Percentiles rank a stretch among this genome's conserved stretches.
Evolutionary conservation across 352 stramenopile genomes (phyloP).

Genomic region (Globisporangium splendens): DNA sequence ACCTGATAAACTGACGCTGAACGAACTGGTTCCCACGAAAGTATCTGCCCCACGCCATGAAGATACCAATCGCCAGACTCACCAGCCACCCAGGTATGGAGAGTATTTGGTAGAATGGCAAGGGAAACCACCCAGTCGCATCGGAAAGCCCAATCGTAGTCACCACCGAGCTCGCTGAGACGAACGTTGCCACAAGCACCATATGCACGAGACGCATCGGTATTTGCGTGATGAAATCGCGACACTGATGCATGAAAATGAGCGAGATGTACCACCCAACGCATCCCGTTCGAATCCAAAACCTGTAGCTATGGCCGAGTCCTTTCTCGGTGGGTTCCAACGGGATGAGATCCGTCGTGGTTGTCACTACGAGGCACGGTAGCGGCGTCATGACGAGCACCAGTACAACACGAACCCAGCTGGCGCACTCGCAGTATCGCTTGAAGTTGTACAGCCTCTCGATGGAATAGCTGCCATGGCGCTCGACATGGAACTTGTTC

Average conservation of each 20-base stretch:
- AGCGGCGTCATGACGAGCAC: slow-evolving; percentile 12
- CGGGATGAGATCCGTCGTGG: slow-evolving; percentile 6
- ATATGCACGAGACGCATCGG: not conserved
- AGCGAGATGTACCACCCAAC: slow-evolving; percentile 4
- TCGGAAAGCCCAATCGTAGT: not conserved
- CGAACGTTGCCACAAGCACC: not conserved
- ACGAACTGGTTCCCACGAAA: not conserved
- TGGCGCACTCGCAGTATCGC: not conserved
- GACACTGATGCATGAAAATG: slow-evolving; percentile 7
- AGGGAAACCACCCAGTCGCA: no score
- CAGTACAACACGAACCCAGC: not conserved
- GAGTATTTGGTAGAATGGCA: no score
- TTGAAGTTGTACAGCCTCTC: not conserved
- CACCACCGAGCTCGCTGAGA: not conserved
- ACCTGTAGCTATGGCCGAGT: not conserved
- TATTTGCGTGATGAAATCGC: slow-evolving; percentile 1
- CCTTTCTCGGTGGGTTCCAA: slow-evolving; percentile 1
- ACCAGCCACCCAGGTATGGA: no score
- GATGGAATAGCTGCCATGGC: slow-evolving; percentile 11
- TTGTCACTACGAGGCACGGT: slow-evolving; percentile 1
- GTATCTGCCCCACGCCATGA: not conserved
- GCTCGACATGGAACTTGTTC: slow-evolving; percentile 10
- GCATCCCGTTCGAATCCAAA: slow-evolving; percentile 7
- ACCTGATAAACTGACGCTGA: not conserved
- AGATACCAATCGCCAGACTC: slow-evolving; percentile 8